Conservation (phyloP, 768 basidiomycete species). For the Rhizopogon vesiculosus region DNA sequence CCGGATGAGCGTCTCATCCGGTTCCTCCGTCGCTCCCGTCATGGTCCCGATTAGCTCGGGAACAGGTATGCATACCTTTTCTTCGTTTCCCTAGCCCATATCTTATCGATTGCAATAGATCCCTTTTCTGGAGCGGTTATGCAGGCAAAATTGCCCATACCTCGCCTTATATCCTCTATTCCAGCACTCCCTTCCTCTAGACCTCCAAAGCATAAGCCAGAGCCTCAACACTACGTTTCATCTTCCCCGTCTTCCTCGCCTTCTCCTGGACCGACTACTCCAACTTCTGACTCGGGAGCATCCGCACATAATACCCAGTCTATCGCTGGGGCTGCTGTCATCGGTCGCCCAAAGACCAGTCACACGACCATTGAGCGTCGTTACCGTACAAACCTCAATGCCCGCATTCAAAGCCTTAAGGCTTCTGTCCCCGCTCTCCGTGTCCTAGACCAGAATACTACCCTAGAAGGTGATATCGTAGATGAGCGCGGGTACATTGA, state of each 20-base stretch:
- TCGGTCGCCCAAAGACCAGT: conserved; percentile 70
- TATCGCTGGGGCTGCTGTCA: not conserved
- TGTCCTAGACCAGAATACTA: conserved; percentile 55
- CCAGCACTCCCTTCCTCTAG: conserved; percentile 35
- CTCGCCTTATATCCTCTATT: conserved; percentile 48
- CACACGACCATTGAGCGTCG: conserved; percentile 88
- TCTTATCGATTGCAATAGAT: not conserved
- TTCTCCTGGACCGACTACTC: conserved; percentile 31
- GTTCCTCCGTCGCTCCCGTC: conserved; percentile 44
- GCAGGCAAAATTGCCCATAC: conserved; percentile 38
- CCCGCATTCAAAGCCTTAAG: conserved; percentile 76
- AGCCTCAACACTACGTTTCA: conserved; percentile 14
- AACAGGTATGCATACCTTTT: not conserved
- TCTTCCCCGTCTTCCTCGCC: conserved; percentile 35
- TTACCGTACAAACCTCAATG: conserved; percentile 86
- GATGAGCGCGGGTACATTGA: conserved; percentile 85
- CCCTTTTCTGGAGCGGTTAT: conserved; percentile 9
- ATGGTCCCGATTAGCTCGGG: conserved; percentile 30
- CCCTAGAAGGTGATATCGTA: conserved; percentile 44
- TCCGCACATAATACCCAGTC: conserved; percentile 3
- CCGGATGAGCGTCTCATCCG: conserved; percentile 20
- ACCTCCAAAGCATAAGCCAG: conserved; percentile 17
- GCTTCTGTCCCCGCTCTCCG: conserved; percentile 82
- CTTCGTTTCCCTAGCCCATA: not conserved
- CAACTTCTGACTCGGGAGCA: conserved; percentile 16